phyloP scores from a whole-genome alignment of 805 yeast species.

The Komagataella phaffii region DNA sequence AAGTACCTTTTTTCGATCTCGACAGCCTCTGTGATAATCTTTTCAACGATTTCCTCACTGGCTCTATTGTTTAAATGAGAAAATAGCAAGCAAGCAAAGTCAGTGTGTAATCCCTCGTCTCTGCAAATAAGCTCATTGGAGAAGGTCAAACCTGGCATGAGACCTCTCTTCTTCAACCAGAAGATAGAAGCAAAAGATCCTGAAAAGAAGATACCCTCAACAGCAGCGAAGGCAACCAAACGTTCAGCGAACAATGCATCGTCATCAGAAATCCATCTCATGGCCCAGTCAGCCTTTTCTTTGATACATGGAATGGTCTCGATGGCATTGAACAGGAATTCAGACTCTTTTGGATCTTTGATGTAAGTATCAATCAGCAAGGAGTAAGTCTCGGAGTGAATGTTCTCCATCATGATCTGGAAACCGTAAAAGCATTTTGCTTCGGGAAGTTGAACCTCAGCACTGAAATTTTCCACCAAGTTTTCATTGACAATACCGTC shows the following conservation, averaged over 20 bases:
- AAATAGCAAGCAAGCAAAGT: constrained; percentile 91
- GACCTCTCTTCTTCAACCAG: constrained; percentile 98
- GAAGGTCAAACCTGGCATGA: constrained; percentile 98
- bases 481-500: constrained; percentile 98
- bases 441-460: constrained; percentile 94
- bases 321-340: constrained; percentile 85
- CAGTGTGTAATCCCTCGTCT: constrained; percentile 98
- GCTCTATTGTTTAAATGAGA: constrained; percentile 91
- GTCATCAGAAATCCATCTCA: constrained; percentile 88
- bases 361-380: constrained; percentile 88
- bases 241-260: constrained; percentile 91
- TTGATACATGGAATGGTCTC: constrained; percentile 93
- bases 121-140: constrained; percentile 95
- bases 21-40: constrained; percentile 90
- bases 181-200: constrained; percentile 97
- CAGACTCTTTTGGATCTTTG: constrained; percentile 90
- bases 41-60: constrained; percentile 60
- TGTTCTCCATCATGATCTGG: constrained; percentile 99
- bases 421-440: constrained; percentile 98
- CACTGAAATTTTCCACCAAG: constrained; percentile 92
- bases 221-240: constrained; percentile 96
- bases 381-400: constrained; percentile 95
- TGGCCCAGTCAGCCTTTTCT: constrained; percentile 98
- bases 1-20: constrained; percentile 87
- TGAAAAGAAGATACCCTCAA: constrained; percentile 96